Evolutionary conservation across 257 asterid species (phyloP).

Genomic region (Ligustrum vulgare): DNA sequence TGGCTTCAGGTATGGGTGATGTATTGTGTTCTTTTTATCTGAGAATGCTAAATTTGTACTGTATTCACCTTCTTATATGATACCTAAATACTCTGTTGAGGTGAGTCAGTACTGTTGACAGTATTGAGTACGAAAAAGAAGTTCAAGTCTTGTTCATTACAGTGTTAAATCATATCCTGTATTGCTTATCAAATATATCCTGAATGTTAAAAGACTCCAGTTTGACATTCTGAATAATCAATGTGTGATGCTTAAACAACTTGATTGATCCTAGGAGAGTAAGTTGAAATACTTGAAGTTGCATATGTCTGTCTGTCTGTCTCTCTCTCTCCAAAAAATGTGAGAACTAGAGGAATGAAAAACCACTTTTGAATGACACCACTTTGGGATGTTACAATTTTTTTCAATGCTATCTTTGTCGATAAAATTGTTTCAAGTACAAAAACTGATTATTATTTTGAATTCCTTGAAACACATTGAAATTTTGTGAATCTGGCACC

Average conservation of each 20-base stretch:
- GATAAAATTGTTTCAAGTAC: too few relatives aligned
- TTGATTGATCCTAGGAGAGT: conserved; percentile 1
- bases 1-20: conserved; percentile 78
- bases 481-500: not conserved
- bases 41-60: not conserved
- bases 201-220: not conserved
- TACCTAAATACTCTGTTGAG: not conserved
- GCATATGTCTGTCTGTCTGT: too few relatives aligned
- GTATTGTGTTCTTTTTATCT: not conserved
- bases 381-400: not conserved
- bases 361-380: not conserved
- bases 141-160: not conserved
- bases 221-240: not conserved
- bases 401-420: not conserved
- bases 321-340: not conserved
- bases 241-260: not conserved
- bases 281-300: not conserved
- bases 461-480: not conserved
- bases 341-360: not conserved
- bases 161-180: not conserved
- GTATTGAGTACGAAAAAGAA: not conserved
- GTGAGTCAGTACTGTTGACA: not conserved
- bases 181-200: too few relatives aligned
- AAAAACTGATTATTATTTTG: not conserved
- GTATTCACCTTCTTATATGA: not conserved